A percentile compares a stretch with the other conserved stretches of the same genome.
Conservation (phyloP, 352 stramenopile genomes). For the Halophytophthora batemanensis region DNA sequence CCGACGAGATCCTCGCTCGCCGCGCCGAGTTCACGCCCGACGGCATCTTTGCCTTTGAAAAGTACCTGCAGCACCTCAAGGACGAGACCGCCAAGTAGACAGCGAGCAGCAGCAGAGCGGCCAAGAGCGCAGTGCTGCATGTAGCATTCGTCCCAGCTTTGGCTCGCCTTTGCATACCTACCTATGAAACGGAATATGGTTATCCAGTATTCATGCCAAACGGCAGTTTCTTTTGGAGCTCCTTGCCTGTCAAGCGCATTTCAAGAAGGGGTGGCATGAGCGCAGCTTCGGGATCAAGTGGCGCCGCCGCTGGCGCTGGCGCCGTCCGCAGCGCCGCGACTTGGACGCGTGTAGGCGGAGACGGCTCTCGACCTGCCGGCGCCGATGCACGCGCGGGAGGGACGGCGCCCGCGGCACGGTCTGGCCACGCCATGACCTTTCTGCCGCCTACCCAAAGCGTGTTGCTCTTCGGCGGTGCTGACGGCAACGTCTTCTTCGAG, state of each 20-base stretch:
- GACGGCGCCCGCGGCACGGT: conserved; percentile 30
- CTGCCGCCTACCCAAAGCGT: conserved; percentile 41
- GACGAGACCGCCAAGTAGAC: background rate
- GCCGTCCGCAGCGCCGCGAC: conserved; percentile 6
- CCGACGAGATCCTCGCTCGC: conserved; percentile 62
- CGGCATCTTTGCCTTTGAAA: conserved; percentile 74
- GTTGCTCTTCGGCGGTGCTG: conserved; percentile 60
- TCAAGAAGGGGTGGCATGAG: no score
- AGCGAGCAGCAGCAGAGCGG: no score
- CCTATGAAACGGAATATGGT: no score
- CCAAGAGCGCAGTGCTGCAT: no score
- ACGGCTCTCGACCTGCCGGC: background rate
- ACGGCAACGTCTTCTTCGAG: conserved; percentile 55
- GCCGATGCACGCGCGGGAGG: background rate
- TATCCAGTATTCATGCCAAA: no score
- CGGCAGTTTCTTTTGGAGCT: no score
- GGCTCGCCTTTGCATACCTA: no score
- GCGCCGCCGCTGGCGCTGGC: conserved; percentile 1
- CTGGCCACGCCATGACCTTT: conserved; percentile 58
- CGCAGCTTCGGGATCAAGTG: background rate
- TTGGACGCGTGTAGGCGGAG: conserved; percentile 28
- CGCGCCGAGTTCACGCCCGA: conserved; percentile 74
- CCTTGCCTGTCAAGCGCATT: no score
- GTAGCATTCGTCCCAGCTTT: no score
- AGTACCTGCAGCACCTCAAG: conserved; percentile 46